A percentile compares a stretch with the other conserved stretches of the same genome.
Conservation (phyloP, 352 stramenopile species). For the Plasmopara viticola region DNA sequence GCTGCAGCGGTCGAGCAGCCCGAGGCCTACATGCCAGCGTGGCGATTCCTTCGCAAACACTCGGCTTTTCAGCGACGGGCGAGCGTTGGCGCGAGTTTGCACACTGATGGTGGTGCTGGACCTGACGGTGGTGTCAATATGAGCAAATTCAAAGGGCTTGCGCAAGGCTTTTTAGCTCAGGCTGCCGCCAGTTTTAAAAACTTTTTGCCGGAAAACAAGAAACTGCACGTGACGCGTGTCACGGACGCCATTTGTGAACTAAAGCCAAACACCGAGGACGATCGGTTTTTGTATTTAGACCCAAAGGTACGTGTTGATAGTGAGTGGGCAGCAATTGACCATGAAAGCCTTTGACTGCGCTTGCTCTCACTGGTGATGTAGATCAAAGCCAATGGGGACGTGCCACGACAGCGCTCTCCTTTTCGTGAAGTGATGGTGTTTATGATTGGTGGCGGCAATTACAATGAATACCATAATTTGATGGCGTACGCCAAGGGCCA, state of each 20-base stretch:
- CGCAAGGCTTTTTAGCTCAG: constrained; percentile 75
- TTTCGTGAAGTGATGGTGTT: constrained; percentile 84
- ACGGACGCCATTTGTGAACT: constrained; percentile 79
- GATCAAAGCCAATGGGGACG: constrained; percentile 67
- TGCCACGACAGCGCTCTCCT: constrained; percentile 67
- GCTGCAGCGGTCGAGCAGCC: constrained; percentile 25
- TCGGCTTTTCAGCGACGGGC: constrained; percentile 76
- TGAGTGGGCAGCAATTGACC: background rate
- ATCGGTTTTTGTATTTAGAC: constrained; percentile 79
- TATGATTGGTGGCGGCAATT: constrained; percentile 84
- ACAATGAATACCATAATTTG: constrained; percentile 86
- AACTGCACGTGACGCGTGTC: constrained; percentile 78
- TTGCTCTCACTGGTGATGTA: constrained; percentile 6
- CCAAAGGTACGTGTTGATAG: constrained; percentile 46
- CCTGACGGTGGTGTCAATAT: constrained; percentile 48
- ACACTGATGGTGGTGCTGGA: constrained; percentile 21
- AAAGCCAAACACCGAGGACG: constrained; percentile 73
- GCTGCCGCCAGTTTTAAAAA: constrained; percentile 82
- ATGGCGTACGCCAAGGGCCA: constrained; percentile 73
- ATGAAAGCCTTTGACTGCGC: background rate
- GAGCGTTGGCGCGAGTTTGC: constrained; percentile 49
- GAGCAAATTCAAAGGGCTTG: constrained; percentile 81
- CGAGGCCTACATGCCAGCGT: constrained; percentile 48
- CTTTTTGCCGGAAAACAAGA: constrained; percentile 85
- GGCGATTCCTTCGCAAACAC: constrained; percentile 79